Percentiles rank a stretch among this genome's conserved stretches.
Evolutionary conservation across 768 basidiomycete species (phyloP).

Genomic region (Tricholoma sp.): DNA sequence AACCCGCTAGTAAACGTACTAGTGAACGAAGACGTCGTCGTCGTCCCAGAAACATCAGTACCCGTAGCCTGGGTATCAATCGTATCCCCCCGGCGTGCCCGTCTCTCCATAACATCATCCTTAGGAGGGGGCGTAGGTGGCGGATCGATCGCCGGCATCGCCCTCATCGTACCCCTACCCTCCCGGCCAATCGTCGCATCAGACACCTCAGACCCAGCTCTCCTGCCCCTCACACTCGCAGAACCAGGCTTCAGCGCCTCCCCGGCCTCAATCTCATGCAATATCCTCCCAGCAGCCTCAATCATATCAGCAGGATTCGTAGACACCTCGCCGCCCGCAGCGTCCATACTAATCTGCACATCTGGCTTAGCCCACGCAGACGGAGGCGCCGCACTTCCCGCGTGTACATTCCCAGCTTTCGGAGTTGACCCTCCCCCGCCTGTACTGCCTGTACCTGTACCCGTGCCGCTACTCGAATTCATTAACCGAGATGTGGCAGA

Average conservation of each 20-base stretch:
- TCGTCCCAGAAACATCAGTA: slow-evolving; percentile 1
- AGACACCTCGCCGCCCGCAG: slow-evolving; percentile 45
- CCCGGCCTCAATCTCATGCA: slow-evolving; percentile 38
- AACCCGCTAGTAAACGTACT: slow-evolving; percentile 47
- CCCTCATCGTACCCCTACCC: slow-evolving; percentile 6
- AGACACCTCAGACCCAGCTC: slow-evolving; percentile 37
- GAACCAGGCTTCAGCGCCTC: slow-evolving; percentile 16
- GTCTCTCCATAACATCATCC: slow-evolving; percentile 6
- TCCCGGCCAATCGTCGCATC: slow-evolving; percentile 28
- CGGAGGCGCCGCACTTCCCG: slow-evolving; percentile 21
- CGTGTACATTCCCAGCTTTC: background rate
- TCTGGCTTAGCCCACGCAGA: slow-evolving; percentile 55
- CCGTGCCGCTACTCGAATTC: background rate
- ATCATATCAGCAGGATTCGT: slow-evolving; percentile 25
- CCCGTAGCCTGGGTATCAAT: background rate
- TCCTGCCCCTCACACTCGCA: slow-evolving; percentile 29
- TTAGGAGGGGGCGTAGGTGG: slow-evolving; percentile 24
- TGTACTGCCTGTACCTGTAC: background rate
- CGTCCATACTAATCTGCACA: slow-evolving; percentile 46
- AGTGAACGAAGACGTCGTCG: slow-evolving; percentile 35
- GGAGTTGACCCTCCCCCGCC: slow-evolving; percentile 6
- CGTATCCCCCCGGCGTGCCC: background rate
- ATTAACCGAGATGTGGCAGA: background rate
- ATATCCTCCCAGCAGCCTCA: slow-evolving; percentile 38
- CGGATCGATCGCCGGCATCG: background rate